phyloP scores from a whole-genome alignment of 176 grass and related monocot genomes.

The Triticum dicoccoides region DNA sequence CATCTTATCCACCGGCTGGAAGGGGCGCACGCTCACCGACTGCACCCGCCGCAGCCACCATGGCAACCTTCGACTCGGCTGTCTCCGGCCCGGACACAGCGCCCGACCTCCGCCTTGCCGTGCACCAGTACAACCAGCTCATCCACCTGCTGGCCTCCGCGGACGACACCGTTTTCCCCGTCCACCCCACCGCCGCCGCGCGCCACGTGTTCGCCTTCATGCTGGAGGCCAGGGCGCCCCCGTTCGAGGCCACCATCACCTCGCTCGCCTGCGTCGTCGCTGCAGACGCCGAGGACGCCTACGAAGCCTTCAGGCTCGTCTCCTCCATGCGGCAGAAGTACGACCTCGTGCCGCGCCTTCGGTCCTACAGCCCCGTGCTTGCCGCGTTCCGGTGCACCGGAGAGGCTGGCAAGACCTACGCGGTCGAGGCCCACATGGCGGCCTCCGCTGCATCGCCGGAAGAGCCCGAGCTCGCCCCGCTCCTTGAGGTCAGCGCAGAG shows the following conservation, averaged over 20 bases:
- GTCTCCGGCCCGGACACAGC: conserved; percentile 8
- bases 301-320: conserved; percentile 49
- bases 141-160: conserved; percentile 37
- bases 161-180: conserved; percentile 26
- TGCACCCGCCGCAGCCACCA: conserved; percentile 27
- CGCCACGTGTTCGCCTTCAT: conserved; percentile 27
- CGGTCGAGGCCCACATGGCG: no score
- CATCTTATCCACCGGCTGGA: no score
- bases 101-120: neutral
- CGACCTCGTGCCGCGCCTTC: neutral
- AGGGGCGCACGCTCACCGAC: no score
- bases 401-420: no score
- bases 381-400: no score
- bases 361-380: no score
- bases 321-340: neutral
- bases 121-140: conserved; percentile 60
- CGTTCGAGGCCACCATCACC: conserved; percentile 58
- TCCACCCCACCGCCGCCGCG: conserved; percentile 31
- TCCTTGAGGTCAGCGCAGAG: conserved; percentile 52
- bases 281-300: conserved; percentile 27
- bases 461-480: conserved; percentile 57
- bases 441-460: neutral
- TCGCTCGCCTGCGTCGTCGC: conserved; percentile 51
- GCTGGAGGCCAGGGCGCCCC: no score
- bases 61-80: conserved; percentile 40